These are phyloP conservation scores for Pyrenula aspistea DNA, from an alignment of 495 filamentous ascomycete genomes.

Conservation along the genomic window DNA sequence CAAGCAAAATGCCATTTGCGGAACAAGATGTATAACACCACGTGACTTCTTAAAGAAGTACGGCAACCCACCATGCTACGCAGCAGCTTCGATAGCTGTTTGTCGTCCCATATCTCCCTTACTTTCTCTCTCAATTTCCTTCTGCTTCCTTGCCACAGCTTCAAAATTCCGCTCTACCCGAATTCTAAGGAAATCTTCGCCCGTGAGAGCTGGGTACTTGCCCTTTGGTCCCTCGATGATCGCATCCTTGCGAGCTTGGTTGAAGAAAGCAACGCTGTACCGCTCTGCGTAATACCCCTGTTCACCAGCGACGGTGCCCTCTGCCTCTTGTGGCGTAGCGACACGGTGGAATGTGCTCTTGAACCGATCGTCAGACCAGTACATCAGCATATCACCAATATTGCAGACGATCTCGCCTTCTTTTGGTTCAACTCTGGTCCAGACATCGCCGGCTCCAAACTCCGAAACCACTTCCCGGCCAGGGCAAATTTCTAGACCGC, in stretches of 20 bases:
- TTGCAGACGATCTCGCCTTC: conserved; percentile 53
- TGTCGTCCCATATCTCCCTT: not conserved
- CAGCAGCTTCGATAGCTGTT: not conserved
- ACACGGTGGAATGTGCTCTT: conserved; percentile 54
- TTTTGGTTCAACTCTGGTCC: conserved; percentile 47
- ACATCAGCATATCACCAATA: conserved; percentile 58
- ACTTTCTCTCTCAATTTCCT: conserved; percentile 8
- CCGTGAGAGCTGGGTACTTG: conserved; percentile 49
- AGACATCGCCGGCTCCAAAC: conserved; percentile 45
- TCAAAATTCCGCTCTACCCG: conserved; percentile 49
- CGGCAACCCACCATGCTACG: not conserved
- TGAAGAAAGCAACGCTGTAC: conserved; percentile 57
- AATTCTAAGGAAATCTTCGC: conserved; percentile 42
- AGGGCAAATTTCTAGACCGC: conserved; percentile 54
- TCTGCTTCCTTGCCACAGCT: conserved; percentile 21
- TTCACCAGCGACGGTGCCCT: conserved; percentile 26
- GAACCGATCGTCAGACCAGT: conserved; percentile 57
- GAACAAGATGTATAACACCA: no score
- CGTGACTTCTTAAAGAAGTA: no score
- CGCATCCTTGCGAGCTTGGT: conserved; percentile 49
- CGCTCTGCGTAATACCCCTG: conserved; percentile 36
- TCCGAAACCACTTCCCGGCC: conserved; percentile 48
- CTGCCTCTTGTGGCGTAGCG: conserved; percentile 38
- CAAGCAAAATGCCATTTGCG: no score
- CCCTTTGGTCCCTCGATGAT: conserved; percentile 45